These are phyloP conservation scores for Suhomyces yuchorum DNA, from an alignment of 1,139 yeast genomes.

Conservation along the genomic window DNA sequence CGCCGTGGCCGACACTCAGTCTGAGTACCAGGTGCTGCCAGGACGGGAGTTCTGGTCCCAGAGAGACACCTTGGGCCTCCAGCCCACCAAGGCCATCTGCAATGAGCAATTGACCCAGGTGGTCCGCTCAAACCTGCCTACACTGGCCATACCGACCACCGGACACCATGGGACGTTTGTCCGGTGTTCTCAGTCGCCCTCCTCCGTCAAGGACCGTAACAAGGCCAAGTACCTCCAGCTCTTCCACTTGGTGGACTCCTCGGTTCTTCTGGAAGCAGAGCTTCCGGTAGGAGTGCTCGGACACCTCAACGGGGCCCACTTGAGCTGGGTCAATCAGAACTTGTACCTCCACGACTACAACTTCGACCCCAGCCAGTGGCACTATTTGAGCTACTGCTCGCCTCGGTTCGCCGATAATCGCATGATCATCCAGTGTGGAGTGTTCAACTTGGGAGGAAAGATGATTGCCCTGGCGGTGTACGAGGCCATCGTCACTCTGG, in stretches of 20 bases:
- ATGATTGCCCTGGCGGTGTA: not conserved
- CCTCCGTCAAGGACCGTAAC: not conserved
- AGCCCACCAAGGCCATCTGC: not conserved
- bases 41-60: not conserved
- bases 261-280: not conserved
- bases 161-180: not conserved
- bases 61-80: not conserved
- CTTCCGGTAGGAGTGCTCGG: not conserved
- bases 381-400: not conserved
- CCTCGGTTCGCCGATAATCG: not conserved
- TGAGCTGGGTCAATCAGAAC: not conserved
- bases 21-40: not conserved
- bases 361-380: constrained; percentile 1
- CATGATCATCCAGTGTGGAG: not conserved
- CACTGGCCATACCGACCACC: not conserved
- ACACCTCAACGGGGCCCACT: not conserved
- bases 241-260: not conserved
- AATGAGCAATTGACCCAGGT: not conserved
- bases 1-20: not conserved
- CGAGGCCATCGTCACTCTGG: not conserved
- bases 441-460: not conserved
- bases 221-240: not conserved
- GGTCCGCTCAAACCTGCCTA: not conserved
- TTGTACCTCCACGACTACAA: not conserved
- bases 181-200: not conserved